Conservation (phyloP, 768 basidiomycete genomes). For the Suillus subalutaceus region DNA sequence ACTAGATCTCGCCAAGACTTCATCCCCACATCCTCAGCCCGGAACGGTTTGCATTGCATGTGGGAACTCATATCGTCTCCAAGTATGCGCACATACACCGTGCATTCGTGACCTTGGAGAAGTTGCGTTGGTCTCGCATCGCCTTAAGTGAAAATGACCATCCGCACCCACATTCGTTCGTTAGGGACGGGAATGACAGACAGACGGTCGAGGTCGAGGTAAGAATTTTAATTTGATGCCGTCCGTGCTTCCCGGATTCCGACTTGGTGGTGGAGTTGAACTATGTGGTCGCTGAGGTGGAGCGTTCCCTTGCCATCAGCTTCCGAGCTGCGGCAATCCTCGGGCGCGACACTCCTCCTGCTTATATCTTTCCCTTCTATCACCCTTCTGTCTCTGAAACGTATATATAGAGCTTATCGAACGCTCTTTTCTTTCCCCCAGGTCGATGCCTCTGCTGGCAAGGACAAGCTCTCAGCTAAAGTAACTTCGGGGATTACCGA, state of each 20-base stretch:
- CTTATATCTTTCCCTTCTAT: slow-evolving; percentile 2
- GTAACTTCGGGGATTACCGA: slow-evolving; percentile 77
- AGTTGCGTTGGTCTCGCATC: slow-evolving; percentile 86
- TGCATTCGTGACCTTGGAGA: slow-evolving; percentile 71
- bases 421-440: slow-evolving; percentile 28
- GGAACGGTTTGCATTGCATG: slow-evolving; percentile 85
- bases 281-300: slow-evolving; percentile 5
- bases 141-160: slow-evolving; percentile 43
- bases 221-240: slow-evolving; percentile 17
- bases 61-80: slow-evolving; percentile 80
- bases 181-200: slow-evolving; percentile 91
- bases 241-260: background rate
- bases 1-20: slow-evolving; percentile 85
- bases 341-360: background rate
- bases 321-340: slow-evolving; percentile 11
- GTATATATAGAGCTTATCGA: slow-evolving; percentile 14
- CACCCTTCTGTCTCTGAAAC: background rate
- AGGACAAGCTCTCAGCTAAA: slow-evolving; percentile 60
- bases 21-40: slow-evolving; percentile 84
- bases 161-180: slow-evolving; percentile 80
- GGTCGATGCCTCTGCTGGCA: slow-evolving; percentile 69
- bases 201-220: slow-evolving; percentile 64
- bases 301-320: slow-evolving; percentile 10
- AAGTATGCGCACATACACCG: slow-evolving; percentile 79
- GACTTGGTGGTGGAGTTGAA: slow-evolving; percentile 7